Evolutionary conservation across 73 alveolate genomes (phyloP), one percentile per base, ranked within the genome.

Genomic region (Loxodes magnus): DNA sequence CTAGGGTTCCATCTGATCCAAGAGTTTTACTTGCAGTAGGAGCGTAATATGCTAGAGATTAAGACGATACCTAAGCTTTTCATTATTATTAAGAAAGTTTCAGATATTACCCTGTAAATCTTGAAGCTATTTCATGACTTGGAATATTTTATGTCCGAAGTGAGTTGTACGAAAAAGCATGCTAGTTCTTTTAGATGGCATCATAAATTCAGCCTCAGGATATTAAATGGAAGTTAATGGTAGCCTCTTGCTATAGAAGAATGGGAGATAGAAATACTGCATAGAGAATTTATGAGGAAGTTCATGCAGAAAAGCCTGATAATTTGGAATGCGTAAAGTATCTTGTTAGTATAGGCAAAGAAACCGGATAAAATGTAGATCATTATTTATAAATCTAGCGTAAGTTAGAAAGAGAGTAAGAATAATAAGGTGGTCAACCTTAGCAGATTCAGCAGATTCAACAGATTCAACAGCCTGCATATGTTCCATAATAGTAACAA

Each of bases 61-160:
- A 71, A 9, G 92, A 79, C 51, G 92, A 79, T 63, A 51, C 66
- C 4, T 67, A 79, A 56, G 92, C 92, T 38, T 84, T 90, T 64
- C 99, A 93, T 74, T 93, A 95, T 84, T 94, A 90, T 79, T 76
- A 79, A 64, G 99, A 95, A 57, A 71, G 96, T 48, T 95, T 80
- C 80, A 77, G 97, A 70, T 85, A 65, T 50, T 76, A 74, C 72
- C 99, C 97, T 2, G 82, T 95, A 6, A 82, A 79, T 42, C 79
- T 87, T 36, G 98, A 86, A 55, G 94, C 86, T 41, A 89, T 88
- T 39, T 83, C 97, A 3, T 90, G 95, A 74, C 78, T 89, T 6
- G 98, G 99, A 12, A 79, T 89, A 43, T 89, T 81, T 72, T 79
- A 88, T 58, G 94, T 92, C 64, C 88, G 88, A 56, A 59, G 67